phyloP scores from a whole-genome alignment of 352 stramenopile species.

The Phytopythium aichiense region DNA sequence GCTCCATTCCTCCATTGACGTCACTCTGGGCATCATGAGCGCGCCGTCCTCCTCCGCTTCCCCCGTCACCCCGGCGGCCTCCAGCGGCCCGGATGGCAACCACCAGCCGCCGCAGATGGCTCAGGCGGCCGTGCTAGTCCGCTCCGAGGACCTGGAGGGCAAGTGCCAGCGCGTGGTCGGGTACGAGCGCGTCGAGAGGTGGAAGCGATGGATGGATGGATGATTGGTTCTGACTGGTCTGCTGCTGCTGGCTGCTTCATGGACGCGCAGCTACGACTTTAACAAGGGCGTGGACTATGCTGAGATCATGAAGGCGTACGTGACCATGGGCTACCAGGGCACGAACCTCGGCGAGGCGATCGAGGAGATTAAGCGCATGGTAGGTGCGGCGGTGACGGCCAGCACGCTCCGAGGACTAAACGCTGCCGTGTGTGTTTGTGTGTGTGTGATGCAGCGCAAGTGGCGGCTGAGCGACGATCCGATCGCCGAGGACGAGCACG shows the following conservation, averaged over 20 bases:
- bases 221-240: not conserved
- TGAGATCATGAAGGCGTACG: conserved; percentile 78
- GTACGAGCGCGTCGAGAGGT: conserved; percentile 5
- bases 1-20: conserved; percentile 1
- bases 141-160: conserved; percentile 74
- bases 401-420: too few relatives aligned
- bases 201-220: not conserved
- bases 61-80: not conserved
- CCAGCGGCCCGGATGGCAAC: not conserved
- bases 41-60: not conserved
- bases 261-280: conserved; percentile 81
- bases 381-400: conserved; percentile 9
- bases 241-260: not conserved
- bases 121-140: conserved; percentile 71
- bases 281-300: conserved; percentile 88
- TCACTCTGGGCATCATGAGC: not conserved
- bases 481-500: conserved; percentile 89
- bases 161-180: conserved; percentile 47
- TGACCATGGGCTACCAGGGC: conserved; percentile 92
- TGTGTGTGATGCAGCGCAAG: conserved; percentile 49
- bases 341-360: conserved; percentile 97
- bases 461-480: conserved; percentile 96
- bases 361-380: conserved; percentile 98
- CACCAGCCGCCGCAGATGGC: conserved; percentile 37
- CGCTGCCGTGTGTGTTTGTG: too few relatives aligned